Base-by-base conservation (phyloP, 1,284 basidiomycete species). In the Trametes polyzona region DNA sequence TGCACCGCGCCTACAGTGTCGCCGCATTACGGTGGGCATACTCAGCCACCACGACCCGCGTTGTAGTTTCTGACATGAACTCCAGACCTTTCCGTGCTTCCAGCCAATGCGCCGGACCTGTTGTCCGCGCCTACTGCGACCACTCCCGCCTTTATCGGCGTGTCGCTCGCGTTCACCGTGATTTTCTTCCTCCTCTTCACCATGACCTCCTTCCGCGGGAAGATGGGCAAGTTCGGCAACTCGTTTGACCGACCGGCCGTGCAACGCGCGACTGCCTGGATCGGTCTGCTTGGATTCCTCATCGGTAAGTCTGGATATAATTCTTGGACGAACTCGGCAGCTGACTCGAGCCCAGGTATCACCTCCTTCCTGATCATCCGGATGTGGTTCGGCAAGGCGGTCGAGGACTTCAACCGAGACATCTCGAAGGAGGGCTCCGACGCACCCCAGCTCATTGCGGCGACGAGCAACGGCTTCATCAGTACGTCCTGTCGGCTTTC, bases 351-450 rank as follows among this genome's bases (percentile, higher is more conserved):
- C 40, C 36, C 55, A 88, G 87, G 87, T n/a, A 71, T 91, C 57
- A 84, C 84, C 7, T 77, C 85, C 12, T 88, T 90, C 73, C 76
- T 90, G 19, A 79, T 92, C 56, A 73, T 88, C 55, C 84, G 88
- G 62, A 89, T 92, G 81, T 92, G 88, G 84, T 89, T 90, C 59
- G 90, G 84, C 24, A 91, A 91, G 71, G 83, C 88, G 1, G 83
- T 87, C 1, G 80, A 86, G 54, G 89, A 92, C 66, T 92, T 92
- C 73, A 92, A 92, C 69, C 70, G 73, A 41, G 82, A 76, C 47
- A 84, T 92, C 57, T 62, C 73, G 27, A 69, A 78, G 21, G 78
- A 79, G 57, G 86, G 83, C 24, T 61, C 68, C 4, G 72, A 77
- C 46, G 84, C 79, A 2, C 85, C 88, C 1, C 73, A 83, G 44